A percentile compares a stretch with the other conserved stretches of the same genome.
phyloP scores from a whole-genome alignment of 78 protist genomes.

The Protostelium mycophagum region DNA sequence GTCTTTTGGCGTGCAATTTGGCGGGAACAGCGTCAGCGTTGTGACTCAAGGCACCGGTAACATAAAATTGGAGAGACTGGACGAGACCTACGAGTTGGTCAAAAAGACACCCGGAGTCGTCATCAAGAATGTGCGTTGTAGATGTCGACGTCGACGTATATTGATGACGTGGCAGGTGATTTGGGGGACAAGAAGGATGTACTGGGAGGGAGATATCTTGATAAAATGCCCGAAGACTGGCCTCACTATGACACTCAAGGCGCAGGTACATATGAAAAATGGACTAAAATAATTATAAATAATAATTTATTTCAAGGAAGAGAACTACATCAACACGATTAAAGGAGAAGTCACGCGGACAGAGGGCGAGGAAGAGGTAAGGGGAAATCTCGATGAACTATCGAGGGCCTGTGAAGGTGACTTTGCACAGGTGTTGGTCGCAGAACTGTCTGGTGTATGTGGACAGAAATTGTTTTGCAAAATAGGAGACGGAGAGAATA shows the following conservation, averaged over 20 bases:
- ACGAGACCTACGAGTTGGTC: not conserved
- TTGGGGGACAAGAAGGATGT: not conserved
- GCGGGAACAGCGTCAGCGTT: conserved; percentile 1
- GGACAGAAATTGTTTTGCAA: not conserved
- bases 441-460: not conserved
- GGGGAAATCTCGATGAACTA: not conserved
- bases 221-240: not conserved
- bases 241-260: not conserved
- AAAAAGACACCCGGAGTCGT: not conserved
- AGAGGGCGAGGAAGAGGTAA: not conserved
- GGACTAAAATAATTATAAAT: too few species aligned
- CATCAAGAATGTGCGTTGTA: not conserved
- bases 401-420: not conserved
- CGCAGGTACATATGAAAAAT: not conserved
- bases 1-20: not conserved
- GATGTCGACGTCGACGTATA: not conserved
- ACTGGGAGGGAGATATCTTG: not conserved
- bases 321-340: not conserved
- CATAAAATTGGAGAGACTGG: not conserved
- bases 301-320: not conserved
- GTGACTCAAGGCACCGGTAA: not conserved
- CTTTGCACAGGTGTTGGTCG: not conserved
- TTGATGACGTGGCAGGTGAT: not conserved
- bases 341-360: not conserved
- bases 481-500: not conserved